Evolutionary conservation across 768 basidiomycete species (phyloP), one percentile per base, ranked within the genome.

Genomic region (Pleurotus sapidus): DNA sequence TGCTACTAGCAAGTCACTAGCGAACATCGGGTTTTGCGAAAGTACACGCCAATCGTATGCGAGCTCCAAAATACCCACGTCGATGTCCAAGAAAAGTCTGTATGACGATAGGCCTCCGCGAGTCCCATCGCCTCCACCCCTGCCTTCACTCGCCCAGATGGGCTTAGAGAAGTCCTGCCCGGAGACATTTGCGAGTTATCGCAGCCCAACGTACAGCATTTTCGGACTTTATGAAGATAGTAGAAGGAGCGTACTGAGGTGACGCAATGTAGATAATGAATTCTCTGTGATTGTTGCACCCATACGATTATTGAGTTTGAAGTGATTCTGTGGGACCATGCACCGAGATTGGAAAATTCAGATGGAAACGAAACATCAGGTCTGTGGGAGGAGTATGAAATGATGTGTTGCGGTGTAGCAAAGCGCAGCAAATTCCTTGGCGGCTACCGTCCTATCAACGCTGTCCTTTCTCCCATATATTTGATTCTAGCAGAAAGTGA

Each of bases 171-270:
- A 88, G 59, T 69, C 73, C 2, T 82, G 88, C 57, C 80, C 82
- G 4, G 81, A 85, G 54, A 84, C 77, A 3, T 88, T 81, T 68
- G 80, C 75, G 5, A 82, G 82, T 48, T 91, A 92, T 59, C 77
- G 84, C 59, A 90, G 90, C 64, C 89, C 91, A 15, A 92, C 91
- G 4, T 92, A 92, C 62, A 93, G 90, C 67, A 82, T 93, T 56
- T 92, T 88, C 65, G 87, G 87, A 40, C 62, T 91, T 61, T 91
- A 91, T 64, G 86, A 83, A 30, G 45, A 57, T 24, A 84, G 85
- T 45, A 72, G 83, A 24, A 57, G 25, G 60, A 62, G 64, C 48
- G 49, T 34, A 15, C 59, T 57, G 34, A 58, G 54, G 15, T 63
- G 56, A 57, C 15, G 24, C 43, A 23, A 45, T 14, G 20, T 45